These are phyloP conservation scores for Hemerocallis citrina DNA, from an alignment of 106 monocot genomes.

Conservation along the genomic window DNA sequence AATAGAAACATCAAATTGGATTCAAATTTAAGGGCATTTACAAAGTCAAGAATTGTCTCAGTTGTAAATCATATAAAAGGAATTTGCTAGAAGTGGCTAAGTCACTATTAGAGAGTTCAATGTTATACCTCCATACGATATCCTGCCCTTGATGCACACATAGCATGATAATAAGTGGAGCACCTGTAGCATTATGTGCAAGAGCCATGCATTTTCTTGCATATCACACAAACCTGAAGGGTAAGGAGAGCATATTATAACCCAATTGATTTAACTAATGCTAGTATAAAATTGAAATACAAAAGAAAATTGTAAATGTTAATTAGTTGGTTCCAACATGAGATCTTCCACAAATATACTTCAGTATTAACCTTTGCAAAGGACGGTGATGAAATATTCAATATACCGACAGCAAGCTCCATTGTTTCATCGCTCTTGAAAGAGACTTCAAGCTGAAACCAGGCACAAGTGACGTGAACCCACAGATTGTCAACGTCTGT, in stretches of 20 bases:
- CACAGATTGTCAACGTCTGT: slow-evolving; percentile 67
- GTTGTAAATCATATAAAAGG: too few species aligned
- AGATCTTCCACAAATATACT: background rate
- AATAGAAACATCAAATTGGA: too few species aligned
- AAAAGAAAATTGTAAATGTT: background rate
- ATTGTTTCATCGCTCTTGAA: slow-evolving; percentile 71
- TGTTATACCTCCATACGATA: slow-evolving; percentile 86
- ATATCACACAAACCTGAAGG: slow-evolving; percentile 69
- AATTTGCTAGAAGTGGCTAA: too few species aligned
- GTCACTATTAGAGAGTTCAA: too few species aligned
- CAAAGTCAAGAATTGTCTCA: too few species aligned
- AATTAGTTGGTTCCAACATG: background rate
- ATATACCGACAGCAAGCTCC: slow-evolving; percentile 92
- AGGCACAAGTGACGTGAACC: slow-evolving; percentile 98
- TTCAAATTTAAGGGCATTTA: too few species aligned
- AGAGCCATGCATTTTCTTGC: slow-evolving; percentile 91
- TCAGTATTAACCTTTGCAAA: slow-evolving; percentile 67
- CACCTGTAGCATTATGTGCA: slow-evolving; percentile 87
- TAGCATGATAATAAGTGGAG: slow-evolving; percentile 81
- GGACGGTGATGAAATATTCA: slow-evolving; percentile 59
- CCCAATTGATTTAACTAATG: background rate
- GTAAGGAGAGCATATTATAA: slow-evolving; percentile 10
- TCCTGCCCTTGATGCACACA: slow-evolving; percentile 98
- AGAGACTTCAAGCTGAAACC: slow-evolving; percentile 92
- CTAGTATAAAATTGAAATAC: background rate